phyloP scores from a whole-genome alignment of 495 filamentous ascomycete genomes.

The Hypoxylon crocopeplum region DNA sequence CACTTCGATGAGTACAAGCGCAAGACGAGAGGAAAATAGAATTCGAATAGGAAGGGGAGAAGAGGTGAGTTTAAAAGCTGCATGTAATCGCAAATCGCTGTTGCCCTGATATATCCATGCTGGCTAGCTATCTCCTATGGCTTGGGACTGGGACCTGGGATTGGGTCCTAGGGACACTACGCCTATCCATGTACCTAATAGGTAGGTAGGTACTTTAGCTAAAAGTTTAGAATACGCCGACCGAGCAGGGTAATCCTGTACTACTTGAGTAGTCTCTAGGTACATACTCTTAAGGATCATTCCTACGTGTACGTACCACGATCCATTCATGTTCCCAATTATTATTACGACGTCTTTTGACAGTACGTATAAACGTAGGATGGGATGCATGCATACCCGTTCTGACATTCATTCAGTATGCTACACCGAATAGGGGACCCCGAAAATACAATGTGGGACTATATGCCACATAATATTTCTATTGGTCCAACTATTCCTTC shows the following conservation, averaged over 20 bases:
- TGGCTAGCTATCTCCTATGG: too few relatives aligned
- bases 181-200: slow-evolving; percentile 16
- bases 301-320: too few relatives aligned
- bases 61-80: slow-evolving; percentile 6
- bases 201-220: slow-evolving; percentile 10
- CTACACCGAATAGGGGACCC: slow-evolving; percentile 17
- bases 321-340: too few relatives aligned
- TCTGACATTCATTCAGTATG: not conserved
- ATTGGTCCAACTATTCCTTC: too few relatives aligned
- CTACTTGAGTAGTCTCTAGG: too few relatives aligned
- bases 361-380: too few relatives aligned
- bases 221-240: slow-evolving; percentile 12
- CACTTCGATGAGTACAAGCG: too few relatives aligned
- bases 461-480: too few relatives aligned
- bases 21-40: not conserved
- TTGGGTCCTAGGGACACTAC: slow-evolving; percentile 2
- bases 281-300: too few relatives aligned
- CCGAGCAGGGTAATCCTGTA: slow-evolving; percentile 30
- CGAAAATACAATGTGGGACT: too few relatives aligned
- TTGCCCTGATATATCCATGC: not conserved
- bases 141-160: too few relatives aligned
- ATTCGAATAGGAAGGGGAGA: slow-evolving; percentile 1
- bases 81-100: slow-evolving; percentile 2
- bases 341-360: too few relatives aligned
- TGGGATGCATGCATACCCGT: not conserved